phyloP scores from a whole-genome alignment of 2,329 filamentous ascomycete species.

The Alternaria sp. region DNA sequence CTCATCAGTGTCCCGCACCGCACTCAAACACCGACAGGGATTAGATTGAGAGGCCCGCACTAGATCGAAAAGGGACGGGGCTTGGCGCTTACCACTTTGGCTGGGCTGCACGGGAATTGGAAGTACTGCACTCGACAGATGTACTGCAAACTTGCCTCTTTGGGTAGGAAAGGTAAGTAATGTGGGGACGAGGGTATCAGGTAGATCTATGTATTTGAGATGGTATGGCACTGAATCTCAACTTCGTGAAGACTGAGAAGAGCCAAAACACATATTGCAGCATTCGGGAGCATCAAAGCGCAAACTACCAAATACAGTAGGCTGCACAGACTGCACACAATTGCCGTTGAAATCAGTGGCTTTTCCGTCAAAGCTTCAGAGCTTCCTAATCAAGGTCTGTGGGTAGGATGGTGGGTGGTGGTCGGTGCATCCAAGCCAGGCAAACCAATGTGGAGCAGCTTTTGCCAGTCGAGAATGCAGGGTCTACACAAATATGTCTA shows the following conservation, averaged over 20 bases:
- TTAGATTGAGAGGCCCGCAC: conserved; percentile 12
- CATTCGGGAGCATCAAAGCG: conserved; percentile 1
- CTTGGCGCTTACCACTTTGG: background rate
- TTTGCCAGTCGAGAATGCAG: conserved; percentile 15
- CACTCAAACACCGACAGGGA: conserved; percentile 16
- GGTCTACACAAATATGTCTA: background rate
- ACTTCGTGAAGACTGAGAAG: conserved; percentile 6
- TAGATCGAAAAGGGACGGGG: background rate
- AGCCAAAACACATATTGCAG: background rate
- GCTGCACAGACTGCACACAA: conserved; percentile 11
- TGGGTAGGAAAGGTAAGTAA: background rate
- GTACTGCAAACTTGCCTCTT: background rate
- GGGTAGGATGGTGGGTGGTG: conserved; percentile 19
- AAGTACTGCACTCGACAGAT: conserved; percentile 9
- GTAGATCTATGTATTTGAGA: background rate
- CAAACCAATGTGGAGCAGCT: conserved; percentile 18
- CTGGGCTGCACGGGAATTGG: background rate
- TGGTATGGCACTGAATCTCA: too few relatives aligned
- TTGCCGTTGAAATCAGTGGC: conserved; percentile 36
- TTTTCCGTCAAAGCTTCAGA: conserved; percentile 46
- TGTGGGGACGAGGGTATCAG: background rate
- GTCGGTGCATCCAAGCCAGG: conserved; percentile 28
- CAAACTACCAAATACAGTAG: conserved; percentile 40
- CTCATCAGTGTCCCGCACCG: conserved; percentile 19
- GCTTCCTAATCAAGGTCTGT: conserved; percentile 44